Conservation (phyloP, 306 rosid species). For the Cyclanthera cordifolia region DNA sequence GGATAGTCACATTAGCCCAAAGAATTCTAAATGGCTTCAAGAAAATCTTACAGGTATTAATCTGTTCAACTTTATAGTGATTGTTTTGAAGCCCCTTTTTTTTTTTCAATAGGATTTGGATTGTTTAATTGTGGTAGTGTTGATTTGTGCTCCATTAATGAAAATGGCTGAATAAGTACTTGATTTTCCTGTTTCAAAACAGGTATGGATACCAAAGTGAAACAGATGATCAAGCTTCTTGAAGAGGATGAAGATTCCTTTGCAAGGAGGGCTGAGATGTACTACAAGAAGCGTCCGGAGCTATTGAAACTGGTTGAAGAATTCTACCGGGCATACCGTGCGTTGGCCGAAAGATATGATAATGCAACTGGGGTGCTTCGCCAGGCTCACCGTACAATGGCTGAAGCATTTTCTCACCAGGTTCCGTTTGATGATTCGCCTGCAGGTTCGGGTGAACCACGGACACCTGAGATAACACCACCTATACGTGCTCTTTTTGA, state of each 20-base stretch:
- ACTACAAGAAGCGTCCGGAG: slow-evolving; percentile 89
- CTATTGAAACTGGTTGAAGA: slow-evolving; percentile 96
- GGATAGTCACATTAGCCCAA: slow-evolving; percentile 96
- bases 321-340: slow-evolving; percentile 88
- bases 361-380: slow-evolving; percentile 95
- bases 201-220: slow-evolving; percentile 94
- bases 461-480: slow-evolving; percentile 54
- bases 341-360: slow-evolving; percentile 91
- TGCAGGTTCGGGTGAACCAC: slow-evolving; percentile 43
- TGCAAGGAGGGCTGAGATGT: slow-evolving; percentile 99
- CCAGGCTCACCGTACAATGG: slow-evolving; percentile 85
- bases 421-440: slow-evolving; percentile 67
- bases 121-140: neutral
- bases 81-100: neutral
- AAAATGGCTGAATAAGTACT: neutral
- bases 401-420: slow-evolving; percentile 94
- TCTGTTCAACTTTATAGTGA: no score
- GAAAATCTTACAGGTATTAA: slow-evolving; percentile 70
- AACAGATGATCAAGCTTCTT: slow-evolving; percentile 92
- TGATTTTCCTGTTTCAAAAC: slow-evolving; percentile 9
- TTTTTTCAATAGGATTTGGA: neutral
- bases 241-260: slow-evolving; percentile 98
- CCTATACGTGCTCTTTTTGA: slow-evolving; percentile 44
- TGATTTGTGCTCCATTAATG: no score
- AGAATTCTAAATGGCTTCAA: slow-evolving; percentile 96